Evolutionary conservation across 441 rosid genomes (phyloP).

Genomic region (Bocquillonia castaneifolia): DNA sequence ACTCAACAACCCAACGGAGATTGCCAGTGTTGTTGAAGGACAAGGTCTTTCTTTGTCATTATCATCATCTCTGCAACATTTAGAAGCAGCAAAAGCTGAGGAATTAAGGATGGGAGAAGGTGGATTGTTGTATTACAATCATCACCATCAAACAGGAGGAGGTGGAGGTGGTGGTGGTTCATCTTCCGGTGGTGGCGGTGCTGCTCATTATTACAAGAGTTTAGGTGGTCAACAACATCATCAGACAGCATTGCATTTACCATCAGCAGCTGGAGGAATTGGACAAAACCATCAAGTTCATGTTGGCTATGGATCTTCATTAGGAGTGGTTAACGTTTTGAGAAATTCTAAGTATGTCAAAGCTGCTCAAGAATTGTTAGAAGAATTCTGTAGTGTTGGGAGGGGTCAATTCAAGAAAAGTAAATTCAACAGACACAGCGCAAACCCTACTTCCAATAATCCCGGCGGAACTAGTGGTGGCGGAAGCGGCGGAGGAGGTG

Average conservation of each 20-base stretch:
- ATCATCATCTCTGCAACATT: constrained; percentile 68
- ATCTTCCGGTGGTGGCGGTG: constrained; percentile 27
- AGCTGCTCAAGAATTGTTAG: constrained; percentile 76
- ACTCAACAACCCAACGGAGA: constrained; percentile 39
- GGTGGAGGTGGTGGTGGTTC: constrained; percentile 34
- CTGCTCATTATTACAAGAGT: constrained; percentile 44
- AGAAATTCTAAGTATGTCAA: constrained; percentile 66
- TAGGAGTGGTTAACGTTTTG: constrained; percentile 50
- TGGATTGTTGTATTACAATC: constrained; percentile 43
- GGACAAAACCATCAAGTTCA: constrained; percentile 42
- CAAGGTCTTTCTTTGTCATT: constrained; percentile 87
- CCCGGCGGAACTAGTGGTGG: constrained; percentile 26
- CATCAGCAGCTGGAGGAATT: constrained; percentile 15
- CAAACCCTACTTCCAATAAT: constrained; percentile 48
- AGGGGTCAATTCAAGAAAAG: constrained; percentile 65
- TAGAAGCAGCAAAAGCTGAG: constrained; percentile 78
- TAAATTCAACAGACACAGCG: constrained; percentile 41
- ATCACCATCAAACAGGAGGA: constrained; percentile 28
- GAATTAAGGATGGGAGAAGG: constrained; percentile 58
- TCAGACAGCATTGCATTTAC: constrained; percentile 35
- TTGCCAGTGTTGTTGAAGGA: constrained; percentile 57
- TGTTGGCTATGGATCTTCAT: constrained; percentile 45
- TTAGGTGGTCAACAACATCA: constrained; percentile 30
- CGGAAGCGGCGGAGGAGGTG: constrained; percentile 28
- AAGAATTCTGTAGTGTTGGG: constrained; percentile 88